These are phyloP conservation scores for Fusarium albosuccineum DNA, from an alignment of 2,329 filamentous ascomycete species.

Conservation along the genomic window DNA sequence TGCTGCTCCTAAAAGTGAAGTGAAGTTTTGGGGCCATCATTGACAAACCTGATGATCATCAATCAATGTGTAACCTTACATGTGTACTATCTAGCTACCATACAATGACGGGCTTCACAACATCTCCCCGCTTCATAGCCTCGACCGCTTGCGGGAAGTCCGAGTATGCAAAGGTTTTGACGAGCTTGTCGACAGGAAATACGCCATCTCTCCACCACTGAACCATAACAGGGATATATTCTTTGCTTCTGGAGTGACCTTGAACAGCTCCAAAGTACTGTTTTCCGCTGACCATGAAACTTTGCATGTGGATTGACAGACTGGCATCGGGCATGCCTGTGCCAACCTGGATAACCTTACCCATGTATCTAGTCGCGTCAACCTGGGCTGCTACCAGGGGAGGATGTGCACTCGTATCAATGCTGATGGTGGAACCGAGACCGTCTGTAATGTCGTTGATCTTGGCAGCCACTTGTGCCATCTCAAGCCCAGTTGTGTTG, in stretches of 20 bases:
- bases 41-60: too few species aligned
- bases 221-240: conserved; percentile 53
- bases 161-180: conserved; percentile 49
- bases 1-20: too few species aligned
- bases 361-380: conserved; percentile 57
- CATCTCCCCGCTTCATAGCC: conserved; percentile 47
- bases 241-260: conserved; percentile 55
- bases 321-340: conserved; percentile 58
- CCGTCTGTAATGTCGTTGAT: conserved; percentile 58
- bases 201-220: conserved; percentile 49
- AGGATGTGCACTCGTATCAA: conserved; percentile 64
- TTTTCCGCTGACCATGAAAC: conserved; percentile 62
- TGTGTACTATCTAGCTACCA: conserved; percentile 34
- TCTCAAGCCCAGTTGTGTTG: conserved; percentile 36
- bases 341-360: conserved; percentile 64
- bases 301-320: conserved; percentile 57
- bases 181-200: conserved; percentile 51
- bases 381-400: conserved; percentile 57
- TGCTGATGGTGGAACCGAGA: conserved; percentile 58
- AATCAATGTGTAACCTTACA: too few species aligned
- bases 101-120: conserved; percentile 51
- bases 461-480: conserved; percentile 43
- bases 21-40: too few species aligned
- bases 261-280: conserved; percentile 59
- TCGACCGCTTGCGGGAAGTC: conserved; percentile 48